Base-by-base conservation (phyloP, 805 yeast species). In the Hanseniaspora singularis region DNA sequence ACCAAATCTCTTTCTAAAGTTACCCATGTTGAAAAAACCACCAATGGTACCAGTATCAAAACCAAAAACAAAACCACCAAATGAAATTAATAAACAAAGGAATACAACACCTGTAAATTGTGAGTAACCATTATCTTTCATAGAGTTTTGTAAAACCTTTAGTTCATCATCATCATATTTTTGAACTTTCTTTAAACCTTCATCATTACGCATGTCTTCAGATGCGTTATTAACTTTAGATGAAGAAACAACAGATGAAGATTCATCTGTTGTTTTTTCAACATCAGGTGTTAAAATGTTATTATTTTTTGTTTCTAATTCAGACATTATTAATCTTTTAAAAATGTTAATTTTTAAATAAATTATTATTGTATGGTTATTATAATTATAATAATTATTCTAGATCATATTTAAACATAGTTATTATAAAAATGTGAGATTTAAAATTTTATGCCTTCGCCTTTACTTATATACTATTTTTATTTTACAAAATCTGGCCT, bases 41-140 rank as follows among this genome's bases (percentile, higher is more conserved):
- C 82, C 75, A 60, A 79, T 77, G 54, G 85, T 79, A 68, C 86
- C 86, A 28, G 85, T 79, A 64, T 79, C 86, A 72, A 79, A 79
- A 53, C 86, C 86, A 54, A 77, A 79, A 38, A 79, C 80, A 77
- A 77, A 74, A 47, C 62, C 62, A 54, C 62, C 62, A 30, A 58
- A 58, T 16, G 62, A 60, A 47, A 58, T 49, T 58, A 57, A 51
- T 23, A 54, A 39, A 59, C 68, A 65, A 38, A 62, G 52, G 14
- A 46, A 38, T 3, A 49, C 51, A 32, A 65, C 64, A 20, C 62
- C 53, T 18, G 59, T 20, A 53, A 63, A 66, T 10, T 65, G 64
- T 16, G 64, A 57, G 18, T 57, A 56, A 18, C 66, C 63, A 49
- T 63, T 64, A 36, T 23, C 22, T 23, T 4, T 16, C 16, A 38